Evolutionary conservation across 768 basidiomycete genomes (phyloP), one percentile per base, ranked within the genome.

Genomic region (Floccularia luteovirens): DNA sequence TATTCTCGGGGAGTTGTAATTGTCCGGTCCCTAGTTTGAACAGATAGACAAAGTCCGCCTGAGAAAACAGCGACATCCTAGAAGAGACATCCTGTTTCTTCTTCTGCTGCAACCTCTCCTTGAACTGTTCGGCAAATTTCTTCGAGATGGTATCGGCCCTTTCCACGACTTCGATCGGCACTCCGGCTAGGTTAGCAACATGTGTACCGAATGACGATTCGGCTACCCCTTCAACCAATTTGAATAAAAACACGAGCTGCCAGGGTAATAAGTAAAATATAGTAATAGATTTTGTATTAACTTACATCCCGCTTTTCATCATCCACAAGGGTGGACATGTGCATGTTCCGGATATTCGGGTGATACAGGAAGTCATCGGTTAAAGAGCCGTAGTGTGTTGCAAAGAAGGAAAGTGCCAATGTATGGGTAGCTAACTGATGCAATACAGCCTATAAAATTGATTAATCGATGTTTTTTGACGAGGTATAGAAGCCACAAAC

Each of bases 401-500:
- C 94, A 52, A 99, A 99, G 69, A 97, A 96, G 1, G 89, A 84
- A 20, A 98, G 64, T 8, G 93, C 83, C 3, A 96, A 66, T 0
- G 90, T 92, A 51, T 90, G 89, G 0, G 93, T 96, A 1, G 96
- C 90, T 12, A 99, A 74, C 54, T 94, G 80, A 57, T 99, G 96
- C 14, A 98, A 60, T 11, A 98, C 96, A 7, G 94, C 89, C 82
- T 86, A 43, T 17, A 16, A 24, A 45, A 24, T 24, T 14, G 36
- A 12, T 31, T 44, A 36, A 4, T 36, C 30, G 30, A 37, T 24
- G 19, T 16, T 22, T 24, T 52, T 34, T 53, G 40, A 7, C 25
- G 38, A 36, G 14, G 19, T 13, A 23, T 38, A 36, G 33, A 16
- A 31, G 12, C 3, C 36, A 5, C 4, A 6, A 19, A 59, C 74